A percentile compares a stretch with the other conserved stretches of the same genome.
Conservation (phyloP, 257 asterid genomes). For the Solanum virginianum region DNA sequence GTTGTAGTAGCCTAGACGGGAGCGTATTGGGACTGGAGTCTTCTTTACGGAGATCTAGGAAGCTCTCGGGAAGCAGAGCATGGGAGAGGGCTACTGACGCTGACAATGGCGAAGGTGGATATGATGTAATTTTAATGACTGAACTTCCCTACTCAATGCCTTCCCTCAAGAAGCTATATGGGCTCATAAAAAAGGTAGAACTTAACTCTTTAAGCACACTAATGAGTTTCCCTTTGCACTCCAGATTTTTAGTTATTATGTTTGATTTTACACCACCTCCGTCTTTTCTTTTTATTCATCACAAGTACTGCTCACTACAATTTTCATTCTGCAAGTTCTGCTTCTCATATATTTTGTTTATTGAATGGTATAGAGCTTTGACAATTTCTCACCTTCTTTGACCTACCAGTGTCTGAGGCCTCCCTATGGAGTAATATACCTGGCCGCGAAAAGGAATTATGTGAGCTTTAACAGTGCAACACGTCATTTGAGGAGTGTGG, state of each 20-base stretch:
- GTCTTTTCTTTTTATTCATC: neutral
- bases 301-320: neutral
- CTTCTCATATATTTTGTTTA: neutral
- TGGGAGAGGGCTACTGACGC: slow-evolving; percentile 23
- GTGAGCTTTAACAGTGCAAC: slow-evolving; percentile 22
- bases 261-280: neutral
- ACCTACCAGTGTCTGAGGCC: slow-evolving; percentile 20
- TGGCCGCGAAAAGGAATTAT: slow-evolving; percentile 20
- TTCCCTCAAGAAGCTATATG: slow-evolving; percentile 22
- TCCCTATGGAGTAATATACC: slow-evolving; percentile 25
- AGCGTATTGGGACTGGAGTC: slow-evolving; percentile 23
- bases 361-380: neutral
- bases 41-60: slow-evolving; percentile 20
- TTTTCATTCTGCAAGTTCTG: neutral
- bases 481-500: slow-evolving; percentile 19
- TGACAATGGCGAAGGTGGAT: slow-evolving; percentile 22
- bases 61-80: slow-evolving; percentile 31
- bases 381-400: neutral
- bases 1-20: slow-evolving; percentile 24
- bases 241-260: neutral
- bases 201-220: neutral
- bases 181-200: slow-evolving; percentile 17
- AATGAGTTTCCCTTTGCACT: neutral
- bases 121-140: slow-evolving; percentile 21
- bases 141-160: slow-evolving; percentile 22